phyloP scores from a whole-genome alignment of 2,329 filamentous ascomycete genomes.

The Microcyclosporella mali region DNA sequence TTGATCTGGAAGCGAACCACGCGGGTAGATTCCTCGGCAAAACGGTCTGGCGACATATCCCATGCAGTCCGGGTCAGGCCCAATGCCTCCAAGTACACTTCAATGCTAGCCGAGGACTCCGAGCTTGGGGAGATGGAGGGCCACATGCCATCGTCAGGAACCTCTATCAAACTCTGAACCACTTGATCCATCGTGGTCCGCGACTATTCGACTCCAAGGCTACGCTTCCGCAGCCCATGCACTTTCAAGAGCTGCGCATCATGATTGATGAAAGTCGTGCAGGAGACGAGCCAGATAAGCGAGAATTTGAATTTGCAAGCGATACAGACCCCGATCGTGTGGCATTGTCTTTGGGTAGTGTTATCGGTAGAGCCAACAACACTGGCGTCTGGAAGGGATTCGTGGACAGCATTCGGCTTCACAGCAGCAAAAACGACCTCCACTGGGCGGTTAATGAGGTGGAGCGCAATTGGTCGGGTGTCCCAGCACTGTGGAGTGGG shows the following conservation, averaged over 20 bases:
- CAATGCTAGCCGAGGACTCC: slow-evolving; percentile 10
- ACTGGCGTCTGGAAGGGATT: slow-evolving; percentile 14
- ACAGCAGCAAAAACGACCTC: slow-evolving; percentile 6
- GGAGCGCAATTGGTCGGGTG: slow-evolving; percentile 9
- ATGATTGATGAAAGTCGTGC: slow-evolving; percentile 7
- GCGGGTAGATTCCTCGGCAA: slow-evolving; percentile 8
- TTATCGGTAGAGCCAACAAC: slow-evolving; percentile 12
- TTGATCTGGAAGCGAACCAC: slow-evolving; percentile 13
- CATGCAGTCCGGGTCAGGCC: slow-evolving; percentile 14
- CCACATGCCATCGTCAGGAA: slow-evolving; percentile 12
- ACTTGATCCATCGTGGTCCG: slow-evolving; percentile 19
- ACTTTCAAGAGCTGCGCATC: slow-evolving; percentile 14
- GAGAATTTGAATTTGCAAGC: slow-evolving; percentile 6
- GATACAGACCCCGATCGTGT: slow-evolving; percentile 15
- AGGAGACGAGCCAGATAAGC: not conserved
- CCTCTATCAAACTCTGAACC: slow-evolving; percentile 19
- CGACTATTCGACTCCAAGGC: slow-evolving; percentile 7
- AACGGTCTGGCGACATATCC: slow-evolving; percentile 14
- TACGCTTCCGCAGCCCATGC: slow-evolving; percentile 7
- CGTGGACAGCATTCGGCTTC: slow-evolving; percentile 14
- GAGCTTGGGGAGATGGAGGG: slow-evolving; percentile 14
- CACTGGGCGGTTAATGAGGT: slow-evolving; percentile 8
- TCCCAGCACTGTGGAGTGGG: slow-evolving; percentile 15
- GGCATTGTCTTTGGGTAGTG: slow-evolving; percentile 12
- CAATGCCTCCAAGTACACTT: slow-evolving; percentile 10